A percentile compares a stretch with the other conserved stretches of the same genome.
These are phyloP conservation scores for Acrasis kona DNA, from an alignment of 78 protist genomes.

Conservation along the genomic window DNA sequence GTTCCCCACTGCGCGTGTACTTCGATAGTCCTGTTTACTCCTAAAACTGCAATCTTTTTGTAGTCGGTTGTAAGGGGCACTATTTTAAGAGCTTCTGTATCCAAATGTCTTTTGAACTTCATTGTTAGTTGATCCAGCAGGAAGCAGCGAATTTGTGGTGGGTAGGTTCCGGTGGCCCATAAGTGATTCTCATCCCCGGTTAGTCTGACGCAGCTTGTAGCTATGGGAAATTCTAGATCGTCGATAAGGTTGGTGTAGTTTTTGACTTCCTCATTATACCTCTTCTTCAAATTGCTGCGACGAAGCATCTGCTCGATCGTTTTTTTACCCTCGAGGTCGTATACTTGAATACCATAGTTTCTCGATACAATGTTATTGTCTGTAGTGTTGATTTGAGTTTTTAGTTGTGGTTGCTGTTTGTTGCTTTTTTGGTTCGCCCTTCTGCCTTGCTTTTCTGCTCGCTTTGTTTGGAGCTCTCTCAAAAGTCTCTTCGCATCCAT, in stretches of 20 bases:
- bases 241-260: slow-evolving; percentile 82
- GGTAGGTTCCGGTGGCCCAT: slow-evolving; percentile 74
- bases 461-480: no score
- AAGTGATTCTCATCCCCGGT: slow-evolving; percentile 64
- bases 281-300: not conserved
- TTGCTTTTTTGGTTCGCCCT: no score
- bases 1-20: slow-evolving; percentile 82
- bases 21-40: slow-evolving; percentile 72
- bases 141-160: slow-evolving; percentile 80
- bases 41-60: slow-evolving; percentile 70
- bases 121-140: slow-evolving; percentile 73
- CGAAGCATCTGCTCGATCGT: not conserved
- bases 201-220: slow-evolving; percentile 34
- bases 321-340: not conserved
- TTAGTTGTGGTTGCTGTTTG: no score
- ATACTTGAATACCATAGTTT: no score
- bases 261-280: slow-evolving; percentile 25
- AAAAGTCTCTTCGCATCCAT: no score
- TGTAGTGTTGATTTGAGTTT: no score
- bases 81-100: slow-evolving; percentile 34
- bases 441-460: no score
- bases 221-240: slow-evolving; percentile 81
- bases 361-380: no score
- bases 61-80: slow-evolving; percentile 76
- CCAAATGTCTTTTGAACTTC: slow-evolving; percentile 74